Base-by-base conservation (phyloP, 164 flowering plant genomes). In the Magnolia officinalis region DNA sequence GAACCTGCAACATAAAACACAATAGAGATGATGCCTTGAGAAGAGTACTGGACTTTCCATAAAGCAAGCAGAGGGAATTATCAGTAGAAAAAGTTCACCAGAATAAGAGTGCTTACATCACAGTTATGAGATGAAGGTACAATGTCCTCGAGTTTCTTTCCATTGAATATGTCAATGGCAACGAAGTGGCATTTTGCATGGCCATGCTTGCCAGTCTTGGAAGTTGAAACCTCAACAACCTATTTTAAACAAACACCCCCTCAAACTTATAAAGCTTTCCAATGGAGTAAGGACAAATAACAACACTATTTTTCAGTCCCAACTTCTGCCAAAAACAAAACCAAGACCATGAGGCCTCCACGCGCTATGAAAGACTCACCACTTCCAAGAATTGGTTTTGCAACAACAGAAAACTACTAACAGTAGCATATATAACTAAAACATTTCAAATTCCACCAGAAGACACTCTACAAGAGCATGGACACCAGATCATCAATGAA, bases 121-220 rank as follows among this genome's bases (percentile, higher is more conserved):
- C 83, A 82, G 37, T 82, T 84, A 51, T 84, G 83, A n/a, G 87
- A 82, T 31, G 84, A 82, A 1, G 84, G 86, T 0, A 84, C 83
- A 70, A 84, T 82, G 80, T 84, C 84, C 67, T 84, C 87, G 70
- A 84, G 87, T 82, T 84, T 84, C 52, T 81, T 84, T 1, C 70
- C 80, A 66, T 72, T 84, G 75, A 84, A 84, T 50, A 84, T 84
- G 65, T 84, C 87, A 61, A 84, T 84, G 14, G 65, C 87, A 55
- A 84, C 87, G 75, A 84, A 84, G 79, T 84, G 85, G 59, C 87
- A 84, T n/a, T 84, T 84, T 8, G 86, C 86, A 77, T 84, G 86
- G 29, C 86, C 86, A 52, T 84, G 84, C 84, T 84, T 84, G 49
- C 86, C 85, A 71, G 87, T 84, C 79, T 84, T 84, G 50, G 87